Evolutionary conservation across 1,284 basidiomycete species (phyloP).

Genomic region (Papiliotrema terrestris): DNA sequence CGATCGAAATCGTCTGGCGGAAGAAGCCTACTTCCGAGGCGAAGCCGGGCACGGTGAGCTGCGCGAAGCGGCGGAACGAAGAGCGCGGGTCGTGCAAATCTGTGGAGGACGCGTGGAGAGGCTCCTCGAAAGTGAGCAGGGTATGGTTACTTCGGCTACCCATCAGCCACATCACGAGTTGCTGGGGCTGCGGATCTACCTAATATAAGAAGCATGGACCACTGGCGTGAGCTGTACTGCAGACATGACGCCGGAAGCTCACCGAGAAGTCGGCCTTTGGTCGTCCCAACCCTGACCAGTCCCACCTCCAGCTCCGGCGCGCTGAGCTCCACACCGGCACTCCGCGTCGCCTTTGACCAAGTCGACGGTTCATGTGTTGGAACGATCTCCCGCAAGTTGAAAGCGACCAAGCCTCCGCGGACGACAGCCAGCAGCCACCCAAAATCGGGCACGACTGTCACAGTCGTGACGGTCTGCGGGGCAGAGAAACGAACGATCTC

Average conservation of each 20-base stretch:
- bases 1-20: constrained; percentile 30
- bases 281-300: constrained; percentile 26
- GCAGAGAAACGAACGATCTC: constrained; percentile 23
- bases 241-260: constrained; percentile 5
- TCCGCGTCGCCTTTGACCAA: constrained; percentile 18
- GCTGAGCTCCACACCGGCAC: constrained; percentile 19
- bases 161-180: constrained; percentile 13
- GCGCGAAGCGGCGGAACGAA: constrained; percentile 28
- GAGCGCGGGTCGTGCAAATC: not conserved
- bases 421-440: constrained; percentile 28
- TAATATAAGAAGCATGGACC: constrained; percentile 5
- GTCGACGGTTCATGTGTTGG: constrained; percentile 30
- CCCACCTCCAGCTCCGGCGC: constrained; percentile 18
- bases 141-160: constrained; percentile 19
- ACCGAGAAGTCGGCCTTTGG: constrained; percentile 31
- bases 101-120: constrained; percentile 9
- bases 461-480: constrained; percentile 17
- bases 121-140: constrained; percentile 27
- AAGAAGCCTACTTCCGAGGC: constrained; percentile 36
- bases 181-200: not conserved
- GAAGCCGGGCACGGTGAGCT: constrained; percentile 23
- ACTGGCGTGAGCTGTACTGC: not conserved
- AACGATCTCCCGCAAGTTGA: constrained; percentile 27
- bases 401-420: constrained; percentile 23
- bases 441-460: constrained; percentile 30